Evolutionary conservation across 2,329 filamentous ascomycete genomes (phyloP).

Genomic region (Penicillium sp.): DNA sequence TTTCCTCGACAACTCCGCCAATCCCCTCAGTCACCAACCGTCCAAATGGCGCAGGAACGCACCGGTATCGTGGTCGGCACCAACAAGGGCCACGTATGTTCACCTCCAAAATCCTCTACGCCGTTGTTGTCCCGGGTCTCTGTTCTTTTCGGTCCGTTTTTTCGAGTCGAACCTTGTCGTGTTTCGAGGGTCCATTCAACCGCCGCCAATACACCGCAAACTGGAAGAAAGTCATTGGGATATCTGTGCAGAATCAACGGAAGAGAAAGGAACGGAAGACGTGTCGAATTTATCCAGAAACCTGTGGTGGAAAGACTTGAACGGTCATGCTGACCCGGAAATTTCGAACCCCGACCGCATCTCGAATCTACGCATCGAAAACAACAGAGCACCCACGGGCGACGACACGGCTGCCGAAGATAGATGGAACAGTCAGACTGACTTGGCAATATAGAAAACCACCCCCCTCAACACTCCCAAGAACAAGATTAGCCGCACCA

Average conservation of each 20-base stretch:
- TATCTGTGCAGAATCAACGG: neutral
- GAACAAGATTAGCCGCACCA: slow-evolving; percentile 79
- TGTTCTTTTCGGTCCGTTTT: slow-evolving; percentile 21
- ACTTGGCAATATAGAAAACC: slow-evolving; percentile 68
- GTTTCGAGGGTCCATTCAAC: slow-evolving; percentile 5
- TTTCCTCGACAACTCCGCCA: slow-evolving; percentile 39
- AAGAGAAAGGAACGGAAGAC: neutral
- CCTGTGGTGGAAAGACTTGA: neutral
- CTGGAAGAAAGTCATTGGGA: neutral
- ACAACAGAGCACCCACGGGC: slow-evolving; percentile 5
- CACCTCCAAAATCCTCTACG: slow-evolving; percentile 18
- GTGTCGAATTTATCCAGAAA: neutral
- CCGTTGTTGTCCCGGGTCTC: slow-evolving; percentile 15
- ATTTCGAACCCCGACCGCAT: slow-evolving; percentile 8
- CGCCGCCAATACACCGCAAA: neutral
- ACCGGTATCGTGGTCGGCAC: slow-evolving; percentile 61
- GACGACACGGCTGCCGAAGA: neutral
- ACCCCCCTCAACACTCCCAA: slow-evolving; percentile 72
- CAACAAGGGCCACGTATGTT: slow-evolving; percentile 69
- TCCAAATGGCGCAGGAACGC: slow-evolving; percentile 55
- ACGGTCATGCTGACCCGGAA: slow-evolving; percentile 1
- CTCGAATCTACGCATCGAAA: neutral
- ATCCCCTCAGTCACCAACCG: slow-evolving; percentile 39
- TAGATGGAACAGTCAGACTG: slow-evolving; percentile 41
- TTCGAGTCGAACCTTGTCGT: slow-evolving; percentile 21